These are phyloP conservation scores for Podospora pseudopauciseta DNA, from an alignment of 495 filamentous ascomycete species.

Conservation along the genomic window DNA sequence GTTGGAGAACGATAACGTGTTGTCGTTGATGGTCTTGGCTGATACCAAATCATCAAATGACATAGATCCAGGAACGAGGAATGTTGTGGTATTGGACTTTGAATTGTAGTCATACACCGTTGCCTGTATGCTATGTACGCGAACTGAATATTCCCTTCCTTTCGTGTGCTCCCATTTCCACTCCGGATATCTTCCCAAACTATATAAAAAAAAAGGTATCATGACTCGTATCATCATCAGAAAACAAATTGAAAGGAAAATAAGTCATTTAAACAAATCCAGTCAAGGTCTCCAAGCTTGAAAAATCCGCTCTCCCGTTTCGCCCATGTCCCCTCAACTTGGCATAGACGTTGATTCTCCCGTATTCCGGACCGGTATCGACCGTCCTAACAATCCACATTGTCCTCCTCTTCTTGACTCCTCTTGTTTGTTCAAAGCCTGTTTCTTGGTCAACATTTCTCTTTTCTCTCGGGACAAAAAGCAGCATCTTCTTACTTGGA, in stretches of 20 bases:
- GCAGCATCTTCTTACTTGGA: background rate
- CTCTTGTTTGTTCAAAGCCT: background rate
- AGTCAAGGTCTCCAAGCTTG: constrained; percentile 1
- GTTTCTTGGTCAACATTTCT: background rate
- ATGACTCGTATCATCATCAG: constrained; percentile 4
- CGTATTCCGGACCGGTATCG: constrained; percentile 23
- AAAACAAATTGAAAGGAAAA: background rate
- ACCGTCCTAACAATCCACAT: constrained; percentile 32
- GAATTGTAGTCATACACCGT: background rate
- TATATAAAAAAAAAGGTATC: background rate
- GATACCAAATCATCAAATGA: constrained; percentile 1
- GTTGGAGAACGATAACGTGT: constrained; percentile 33
- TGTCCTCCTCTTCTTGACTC: constrained; percentile 16
- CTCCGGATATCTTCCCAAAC: constrained; percentile 1
- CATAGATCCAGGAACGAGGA: constrained; percentile 6
- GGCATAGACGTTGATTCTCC: constrained; percentile 24
- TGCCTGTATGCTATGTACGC: background rate
- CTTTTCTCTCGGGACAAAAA: background rate
- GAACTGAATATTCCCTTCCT: background rate
- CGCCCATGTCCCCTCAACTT: constrained; percentile 15
- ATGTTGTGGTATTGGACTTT: constrained; percentile 40
- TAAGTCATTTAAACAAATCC: background rate
- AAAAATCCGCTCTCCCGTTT: background rate
- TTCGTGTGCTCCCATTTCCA: background rate
- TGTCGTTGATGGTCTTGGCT: constrained; percentile 37